Percentiles rank a stretch among this genome's conserved stretches.
Evolutionary conservation across 2,329 filamentous ascomycete genomes (phyloP).

Genomic region (Exophiala lecanii-corni): DNA sequence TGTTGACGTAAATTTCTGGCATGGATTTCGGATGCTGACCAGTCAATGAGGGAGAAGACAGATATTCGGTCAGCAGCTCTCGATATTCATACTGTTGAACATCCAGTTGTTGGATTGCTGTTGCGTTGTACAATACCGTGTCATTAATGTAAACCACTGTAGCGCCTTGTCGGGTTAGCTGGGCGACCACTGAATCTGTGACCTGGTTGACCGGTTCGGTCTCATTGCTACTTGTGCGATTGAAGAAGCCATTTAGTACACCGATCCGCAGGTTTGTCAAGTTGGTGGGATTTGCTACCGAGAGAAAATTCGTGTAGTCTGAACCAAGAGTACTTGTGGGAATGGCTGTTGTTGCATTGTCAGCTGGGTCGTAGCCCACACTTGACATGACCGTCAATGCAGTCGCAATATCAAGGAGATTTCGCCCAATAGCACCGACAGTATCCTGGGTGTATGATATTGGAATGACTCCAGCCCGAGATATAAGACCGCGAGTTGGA

Average conservation of each 20-base stretch:
- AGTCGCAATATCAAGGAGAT: conserved; percentile 47
- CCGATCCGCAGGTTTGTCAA: conserved; percentile 43
- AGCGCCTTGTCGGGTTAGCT: conserved; percentile 46
- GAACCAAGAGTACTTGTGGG: conserved; percentile 38
- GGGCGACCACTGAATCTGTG: conserved; percentile 46
- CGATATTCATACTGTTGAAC: conserved; percentile 60
- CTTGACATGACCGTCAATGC: conserved; percentile 51
- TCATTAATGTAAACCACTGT: conserved; percentile 49
- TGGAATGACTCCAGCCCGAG: conserved; percentile 30
- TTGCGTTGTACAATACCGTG: conserved; percentile 47
- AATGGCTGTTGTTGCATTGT: conserved; percentile 48
- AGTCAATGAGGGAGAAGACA: conserved; percentile 41
- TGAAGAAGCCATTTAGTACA: conserved; percentile 55
- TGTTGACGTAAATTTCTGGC: conserved; percentile 19
- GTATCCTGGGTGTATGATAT: conserved; percentile 27
- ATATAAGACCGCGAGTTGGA: conserved; percentile 30
- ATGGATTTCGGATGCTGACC: conserved; percentile 38
- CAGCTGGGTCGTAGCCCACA: conserved; percentile 46
- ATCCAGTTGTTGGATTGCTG: conserved; percentile 49
- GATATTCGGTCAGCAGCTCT: conserved; percentile 52
- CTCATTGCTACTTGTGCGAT: conserved; percentile 48
- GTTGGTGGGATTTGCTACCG: conserved; percentile 29
- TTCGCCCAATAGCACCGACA: conserved; percentile 32
- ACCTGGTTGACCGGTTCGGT: conserved; percentile 54
- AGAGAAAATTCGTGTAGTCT: conserved; percentile 46